Conservation (phyloP, 345 rosid species). For the Isatis tinctoria region DNA sequence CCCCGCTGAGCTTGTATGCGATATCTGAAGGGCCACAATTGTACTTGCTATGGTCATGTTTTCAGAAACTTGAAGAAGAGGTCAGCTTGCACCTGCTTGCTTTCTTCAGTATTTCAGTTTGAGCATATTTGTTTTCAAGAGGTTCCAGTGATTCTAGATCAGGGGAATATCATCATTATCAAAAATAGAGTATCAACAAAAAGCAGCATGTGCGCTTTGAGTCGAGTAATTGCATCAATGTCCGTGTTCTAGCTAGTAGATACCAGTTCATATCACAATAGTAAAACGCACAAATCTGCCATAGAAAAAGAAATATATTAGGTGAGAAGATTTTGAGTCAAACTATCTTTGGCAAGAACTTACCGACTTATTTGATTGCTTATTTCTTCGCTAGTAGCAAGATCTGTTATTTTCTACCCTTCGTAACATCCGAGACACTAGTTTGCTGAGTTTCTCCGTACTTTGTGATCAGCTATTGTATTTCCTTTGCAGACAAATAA, state of each 20-base stretch:
- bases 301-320: background rate
- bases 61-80: conserved; percentile 73
- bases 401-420: background rate
- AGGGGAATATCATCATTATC: background rate
- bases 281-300: background rate
- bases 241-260: background rate
- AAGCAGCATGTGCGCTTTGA: background rate
- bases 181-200: background rate
- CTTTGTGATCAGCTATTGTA: conserved; percentile 12
- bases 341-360: background rate
- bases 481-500: conserved; percentile 53
- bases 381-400: background rate
- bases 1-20: conserved; percentile 61
- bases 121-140: background rate
- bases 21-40: conserved; percentile 65
- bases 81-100: conserved; percentile 45
- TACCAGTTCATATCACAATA: background rate
- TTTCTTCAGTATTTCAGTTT: conserved; percentile 12
- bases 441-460: background rate
- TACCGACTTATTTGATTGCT: background rate
- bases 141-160: background rate
- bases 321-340: background rate
- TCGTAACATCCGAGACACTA: background rate
- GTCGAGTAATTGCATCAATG: background rate
- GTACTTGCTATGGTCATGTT: conserved; percentile 68